Conservation (phyloP, 192 early-diverging fungal species). For the Coemansia sp. region DNA sequence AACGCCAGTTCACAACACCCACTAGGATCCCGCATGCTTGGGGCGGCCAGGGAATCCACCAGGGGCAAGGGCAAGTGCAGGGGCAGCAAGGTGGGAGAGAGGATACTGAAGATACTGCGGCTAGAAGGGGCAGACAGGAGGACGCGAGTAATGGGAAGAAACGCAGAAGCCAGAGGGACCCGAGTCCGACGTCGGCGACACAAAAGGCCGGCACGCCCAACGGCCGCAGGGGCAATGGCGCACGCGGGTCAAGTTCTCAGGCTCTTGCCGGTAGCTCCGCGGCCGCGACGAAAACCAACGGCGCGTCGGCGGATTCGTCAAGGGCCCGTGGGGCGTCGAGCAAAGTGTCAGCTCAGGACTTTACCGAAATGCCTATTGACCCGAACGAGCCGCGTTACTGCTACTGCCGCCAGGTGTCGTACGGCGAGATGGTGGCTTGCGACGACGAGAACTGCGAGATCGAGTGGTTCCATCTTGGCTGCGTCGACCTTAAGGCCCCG, state of each 20-base stretch:
- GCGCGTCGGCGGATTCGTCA: slow-evolving; percentile 4
- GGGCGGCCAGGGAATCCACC: slow-evolving; percentile 8
- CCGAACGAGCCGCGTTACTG: slow-evolving; percentile 97
- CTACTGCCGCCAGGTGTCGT: slow-evolving; percentile 93
- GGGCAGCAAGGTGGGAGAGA: background rate
- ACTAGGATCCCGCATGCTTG: slow-evolving; percentile 35
- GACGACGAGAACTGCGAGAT: slow-evolving; percentile 89
- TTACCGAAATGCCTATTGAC: slow-evolving; percentile 78
- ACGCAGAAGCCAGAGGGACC: background rate
- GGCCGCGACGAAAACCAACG: slow-evolving; percentile 1
- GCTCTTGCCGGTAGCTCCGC: background rate
- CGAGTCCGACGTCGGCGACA: background rate
- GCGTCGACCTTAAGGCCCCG: slow-evolving; percentile 82
- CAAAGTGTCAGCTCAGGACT: slow-evolving; percentile 24
- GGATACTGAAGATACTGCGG: background rate
- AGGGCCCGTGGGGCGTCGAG: slow-evolving; percentile 5
- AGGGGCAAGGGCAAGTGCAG: slow-evolving; percentile 5
- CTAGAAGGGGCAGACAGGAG: slow-evolving; percentile 11
- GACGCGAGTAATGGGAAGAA: background rate
- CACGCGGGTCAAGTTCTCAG: background rate
- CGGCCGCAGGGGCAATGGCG: slow-evolving; percentile 12
- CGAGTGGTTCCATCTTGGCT: slow-evolving; percentile 98
- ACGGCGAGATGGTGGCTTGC: slow-evolving; percentile 96
- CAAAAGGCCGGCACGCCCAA: slow-evolving; percentile 20
- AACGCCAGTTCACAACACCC: slow-evolving; percentile 75